A percentile compares a stretch with the other conserved stretches of the same genome.
These are phyloP conservation scores for Biancaea sappan DNA, from an alignment of 306 rosid species.

Conservation along the genomic window DNA sequence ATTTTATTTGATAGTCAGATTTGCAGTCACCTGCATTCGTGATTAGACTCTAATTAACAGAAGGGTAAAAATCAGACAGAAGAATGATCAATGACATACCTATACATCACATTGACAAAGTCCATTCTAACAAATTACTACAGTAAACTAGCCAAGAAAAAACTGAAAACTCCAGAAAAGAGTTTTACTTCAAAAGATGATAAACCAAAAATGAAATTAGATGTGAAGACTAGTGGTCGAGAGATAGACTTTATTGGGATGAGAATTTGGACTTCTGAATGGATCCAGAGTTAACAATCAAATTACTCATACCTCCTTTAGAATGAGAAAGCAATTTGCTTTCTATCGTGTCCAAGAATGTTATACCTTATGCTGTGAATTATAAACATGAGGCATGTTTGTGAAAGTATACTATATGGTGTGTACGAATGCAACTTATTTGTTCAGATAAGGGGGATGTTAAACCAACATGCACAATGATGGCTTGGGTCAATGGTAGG, in stretches of 20 bases:
- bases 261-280: conserved; percentile 6
- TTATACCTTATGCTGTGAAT: conserved; percentile 35
- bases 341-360: conserved; percentile 34
- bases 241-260: conserved; percentile 14
- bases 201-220: not conserved
- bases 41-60: not conserved
- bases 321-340: conserved; percentile 32
- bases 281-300: conserved; percentile 19
- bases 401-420: conserved; percentile 9
- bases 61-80: not conserved
- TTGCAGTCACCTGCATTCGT: conserved; percentile 32
- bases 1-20: conserved; percentile 6
- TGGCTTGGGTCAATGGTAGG: conserved; percentile 31
- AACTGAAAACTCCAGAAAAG: not conserved
- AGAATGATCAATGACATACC: not conserved
- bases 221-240: not conserved
- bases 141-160: not conserved
- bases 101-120: not conserved
- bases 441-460: not conserved
- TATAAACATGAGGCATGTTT: conserved; percentile 37
- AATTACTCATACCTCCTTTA: conserved; percentile 11
- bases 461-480: conserved; percentile 15
- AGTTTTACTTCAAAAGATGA: not conserved
- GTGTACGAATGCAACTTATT: not conserved
- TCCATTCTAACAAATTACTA: not conserved